These are phyloP conservation scores for Rhodotorula sp. DNA, from an alignment of 1,284 basidiomycete genomes.

Conservation along the genomic window DNA sequence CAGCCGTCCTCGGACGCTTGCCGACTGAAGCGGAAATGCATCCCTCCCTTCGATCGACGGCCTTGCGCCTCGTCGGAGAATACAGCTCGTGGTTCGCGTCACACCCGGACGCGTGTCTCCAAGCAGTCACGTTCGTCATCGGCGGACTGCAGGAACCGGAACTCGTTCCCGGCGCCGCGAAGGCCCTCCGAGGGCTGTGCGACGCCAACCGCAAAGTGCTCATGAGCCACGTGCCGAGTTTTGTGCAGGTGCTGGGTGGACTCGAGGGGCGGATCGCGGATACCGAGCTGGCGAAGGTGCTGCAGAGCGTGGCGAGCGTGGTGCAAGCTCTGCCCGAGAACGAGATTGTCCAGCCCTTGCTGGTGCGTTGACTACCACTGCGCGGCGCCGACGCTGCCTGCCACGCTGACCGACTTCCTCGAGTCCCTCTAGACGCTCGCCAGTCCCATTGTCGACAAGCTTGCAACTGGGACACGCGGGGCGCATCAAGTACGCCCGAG, in stretches of 20 bases:
- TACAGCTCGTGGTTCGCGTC: slow-evolving; percentile 44
- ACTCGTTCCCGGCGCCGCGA: slow-evolving; percentile 39
- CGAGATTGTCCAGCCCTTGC: slow-evolving; percentile 33
- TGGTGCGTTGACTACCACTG: slow-evolving; percentile 25
- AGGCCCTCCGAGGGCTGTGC: slow-evolving; percentile 41
- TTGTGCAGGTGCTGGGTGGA: slow-evolving; percentile 42
- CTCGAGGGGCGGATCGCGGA: slow-evolving; percentile 43
- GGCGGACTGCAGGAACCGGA: slow-evolving; percentile 23
- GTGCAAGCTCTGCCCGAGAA: slow-evolving; percentile 42
- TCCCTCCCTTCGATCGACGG: slow-evolving; percentile 32
- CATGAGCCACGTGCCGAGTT: slow-evolving; percentile 40
- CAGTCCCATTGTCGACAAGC: slow-evolving; percentile 35
- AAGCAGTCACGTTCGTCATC: slow-evolving; percentile 39
- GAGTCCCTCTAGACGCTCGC: slow-evolving; percentile 12
- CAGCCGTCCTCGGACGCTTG: slow-evolving; percentile 35
- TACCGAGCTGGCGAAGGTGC: slow-evolving; percentile 43
- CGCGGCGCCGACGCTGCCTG: too few species aligned
- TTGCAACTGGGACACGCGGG: slow-evolving; percentile 20
- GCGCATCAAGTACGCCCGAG: slow-evolving; percentile 5
- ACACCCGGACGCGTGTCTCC: slow-evolving; percentile 29
- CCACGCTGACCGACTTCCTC: neutral
- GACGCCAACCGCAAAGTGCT: slow-evolving; percentile 41
- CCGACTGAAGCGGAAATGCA: slow-evolving; percentile 7
- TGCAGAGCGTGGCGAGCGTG: slow-evolving; percentile 45
- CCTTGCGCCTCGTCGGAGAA: slow-evolving; percentile 37